phyloP scores from a whole-genome alignment of 192 early-diverging fungal species.

The Powellomyces hirtus region DNA sequence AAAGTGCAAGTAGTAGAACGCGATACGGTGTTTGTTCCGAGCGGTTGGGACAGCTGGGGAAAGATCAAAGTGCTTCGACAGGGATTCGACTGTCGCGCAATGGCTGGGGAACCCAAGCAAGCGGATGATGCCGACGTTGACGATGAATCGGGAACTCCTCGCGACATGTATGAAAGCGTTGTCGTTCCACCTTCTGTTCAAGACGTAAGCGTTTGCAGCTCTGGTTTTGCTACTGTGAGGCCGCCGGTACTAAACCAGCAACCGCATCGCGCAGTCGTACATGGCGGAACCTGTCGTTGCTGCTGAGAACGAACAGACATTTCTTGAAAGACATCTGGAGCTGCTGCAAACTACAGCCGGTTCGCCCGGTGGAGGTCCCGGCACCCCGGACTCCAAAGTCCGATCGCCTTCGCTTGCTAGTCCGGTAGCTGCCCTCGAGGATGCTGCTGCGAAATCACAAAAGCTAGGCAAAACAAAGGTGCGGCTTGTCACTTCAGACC shows the following conservation, averaged over 20 bases:
- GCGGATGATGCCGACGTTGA: conserved; percentile 44
- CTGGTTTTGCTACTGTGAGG: background rate
- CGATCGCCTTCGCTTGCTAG: background rate
- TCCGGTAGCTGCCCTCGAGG: conserved; percentile 27
- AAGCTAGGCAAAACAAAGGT: conserved; percentile 38
- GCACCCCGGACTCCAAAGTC: conserved; percentile 21
- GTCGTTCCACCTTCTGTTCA: conserved; percentile 21
- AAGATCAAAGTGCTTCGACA: conserved; percentile 67
- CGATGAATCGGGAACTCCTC: conserved; percentile 8
- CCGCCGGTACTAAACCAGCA: no score
- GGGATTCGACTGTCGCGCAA: conserved; percentile 32
- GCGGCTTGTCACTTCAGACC: background rate
- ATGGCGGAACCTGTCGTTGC: conserved; percentile 61
- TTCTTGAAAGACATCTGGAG: conserved; percentile 76
- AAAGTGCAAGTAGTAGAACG: conserved; percentile 80
- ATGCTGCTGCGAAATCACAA: conserved; percentile 36
- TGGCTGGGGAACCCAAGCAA: conserved; percentile 58
- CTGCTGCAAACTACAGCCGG: conserved; percentile 49
- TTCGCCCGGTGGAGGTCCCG: conserved; percentile 6
- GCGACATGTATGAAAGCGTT: conserved; percentile 32
- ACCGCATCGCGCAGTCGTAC: conserved; percentile 43
- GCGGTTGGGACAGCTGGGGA: conserved; percentile 91
- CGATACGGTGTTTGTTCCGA: conserved; percentile 82
- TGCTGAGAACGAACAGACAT: conserved; percentile 86
- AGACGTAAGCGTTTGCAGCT: conserved; percentile 13